Evolutionary conservation across 2,329 filamentous ascomycete species (phyloP).

Genomic region (Microdochium trichocladiopsis): DNA sequence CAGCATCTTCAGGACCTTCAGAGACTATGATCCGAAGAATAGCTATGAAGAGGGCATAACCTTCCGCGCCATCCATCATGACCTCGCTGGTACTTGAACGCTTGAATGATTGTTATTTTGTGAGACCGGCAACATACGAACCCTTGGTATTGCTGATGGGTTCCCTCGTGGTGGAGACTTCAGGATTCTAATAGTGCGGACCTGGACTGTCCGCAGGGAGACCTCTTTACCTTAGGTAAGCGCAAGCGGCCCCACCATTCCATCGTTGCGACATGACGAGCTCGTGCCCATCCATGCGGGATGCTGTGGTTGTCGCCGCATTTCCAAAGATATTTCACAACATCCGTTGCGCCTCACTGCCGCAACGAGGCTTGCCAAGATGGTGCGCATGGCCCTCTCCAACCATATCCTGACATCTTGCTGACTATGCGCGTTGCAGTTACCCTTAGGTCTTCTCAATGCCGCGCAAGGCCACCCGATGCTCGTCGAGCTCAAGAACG

Average conservation of each 20-base stretch:
- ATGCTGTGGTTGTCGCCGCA: background rate
- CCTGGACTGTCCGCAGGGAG: no score
- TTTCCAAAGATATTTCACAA: background rate
- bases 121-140: no score
- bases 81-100: no score
- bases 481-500: constrained; percentile 49
- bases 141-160: no score
- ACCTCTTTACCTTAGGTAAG: no score
- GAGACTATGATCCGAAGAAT: no score
- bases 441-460: constrained; percentile 78
- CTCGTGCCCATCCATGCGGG: background rate
- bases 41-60: no score
- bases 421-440: constrained; percentile 27
- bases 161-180: no score
- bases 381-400: background rate
- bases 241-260: background rate
- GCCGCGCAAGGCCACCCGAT: constrained; percentile 95
- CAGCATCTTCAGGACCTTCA: no score
- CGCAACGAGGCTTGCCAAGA: background rate
- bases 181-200: no score
- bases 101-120: no score
- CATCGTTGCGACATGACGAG: background rate
- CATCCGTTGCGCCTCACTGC: background rate
- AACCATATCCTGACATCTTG: background rate
- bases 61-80: no score